Base-by-base conservation (phyloP, 31 red algal genomes). In the Asparagopsis taxiformis region DNA sequence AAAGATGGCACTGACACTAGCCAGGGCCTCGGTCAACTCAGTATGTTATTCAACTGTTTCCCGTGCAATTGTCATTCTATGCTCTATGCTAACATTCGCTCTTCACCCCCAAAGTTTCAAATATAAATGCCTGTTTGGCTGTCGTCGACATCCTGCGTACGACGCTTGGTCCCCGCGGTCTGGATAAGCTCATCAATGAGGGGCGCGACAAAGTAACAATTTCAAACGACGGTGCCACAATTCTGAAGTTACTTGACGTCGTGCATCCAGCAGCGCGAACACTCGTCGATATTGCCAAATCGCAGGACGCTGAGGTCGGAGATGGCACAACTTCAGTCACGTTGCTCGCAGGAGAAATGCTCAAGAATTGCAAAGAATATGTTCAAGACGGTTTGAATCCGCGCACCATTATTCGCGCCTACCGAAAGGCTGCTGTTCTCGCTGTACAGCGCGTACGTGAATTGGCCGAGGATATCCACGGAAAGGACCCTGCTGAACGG, bases 161-260 rank as follows among this genome's bases (percentile, higher is more conserved):
- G 7, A 99, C 96, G 5, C 84, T 99, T 6, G 96, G 96, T 28
- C 96, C 96, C 25, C 82, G 88, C 22, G 96, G 96, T 49, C 56
- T 99, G 68, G 96, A 99, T 70, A 99, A 99, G 74, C 81, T 99
- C 31, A 99, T 99, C 63, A 71, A 94, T 36, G 87, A 91, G 57
- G 85, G 85, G 10, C 64, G 80, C 31, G 94, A 72, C 33, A 92
- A 94, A 55, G 96, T 99, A 25, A 98, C 95, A 19, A 93, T 98
- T 52, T 90, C 89, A 20, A 98, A 98, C 54, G 95, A 98, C 55
- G 94, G 94, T 28, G 94, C 94, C 54, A 97, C 94, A 0, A 97
- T 97, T 39, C 29, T 97, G 36, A 85, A 92, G 61, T 67, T 98
- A 25, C 59, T 98, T 29, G 63, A 98, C 51, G 82, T 98, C 50